These are phyloP conservation scores for Lithospermum erythrorhizon DNA, from an alignment of 257 asterid genomes.

Conservation along the genomic window DNA sequence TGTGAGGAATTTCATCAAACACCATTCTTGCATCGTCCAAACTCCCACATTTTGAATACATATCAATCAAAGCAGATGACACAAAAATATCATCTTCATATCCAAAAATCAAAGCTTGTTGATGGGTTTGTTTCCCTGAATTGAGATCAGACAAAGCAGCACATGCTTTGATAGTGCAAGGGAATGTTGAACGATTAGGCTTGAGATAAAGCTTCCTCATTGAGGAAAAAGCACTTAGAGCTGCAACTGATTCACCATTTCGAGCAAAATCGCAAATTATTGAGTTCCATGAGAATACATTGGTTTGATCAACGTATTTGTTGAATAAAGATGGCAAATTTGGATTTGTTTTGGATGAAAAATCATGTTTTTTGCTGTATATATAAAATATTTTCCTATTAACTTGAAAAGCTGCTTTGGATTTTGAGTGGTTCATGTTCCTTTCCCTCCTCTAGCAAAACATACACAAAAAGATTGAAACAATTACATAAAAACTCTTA, in stretches of 20 bases:
- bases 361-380: not conserved
- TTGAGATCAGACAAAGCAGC: slow-evolving; percentile 58
- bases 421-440: not conserved
- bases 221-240: slow-evolving; percentile 76
- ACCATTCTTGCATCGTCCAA: slow-evolving; percentile 47
- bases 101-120: slow-evolving; percentile 65
- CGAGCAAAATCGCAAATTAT: slow-evolving; percentile 81
- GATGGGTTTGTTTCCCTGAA: slow-evolving; percentile 86
- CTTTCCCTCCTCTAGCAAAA: no score
- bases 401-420: no score
- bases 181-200: slow-evolving; percentile 76
- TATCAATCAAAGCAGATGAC: slow-evolving; percentile 70
- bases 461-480: no score
- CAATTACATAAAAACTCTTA: no score
- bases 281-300: slow-evolving; percentile 83
- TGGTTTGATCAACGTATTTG: slow-evolving; percentile 60
- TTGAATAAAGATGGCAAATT: slow-evolving; percentile 46
- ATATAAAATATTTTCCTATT: no score
- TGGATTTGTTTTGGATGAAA: slow-evolving; percentile 16
- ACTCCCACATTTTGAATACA: slow-evolving; percentile 71
- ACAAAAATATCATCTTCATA: slow-evolving; percentile 52
- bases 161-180: slow-evolving; percentile 81
- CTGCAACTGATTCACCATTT: slow-evolving; percentile 62
- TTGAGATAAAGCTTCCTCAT: slow-evolving; percentile 67
- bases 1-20: slow-evolving; percentile 65